These are phyloP conservation scores for Golubevia pallescens DNA, from an alignment of 1,284 basidiomycete genomes.

Conservation along the genomic window DNA sequence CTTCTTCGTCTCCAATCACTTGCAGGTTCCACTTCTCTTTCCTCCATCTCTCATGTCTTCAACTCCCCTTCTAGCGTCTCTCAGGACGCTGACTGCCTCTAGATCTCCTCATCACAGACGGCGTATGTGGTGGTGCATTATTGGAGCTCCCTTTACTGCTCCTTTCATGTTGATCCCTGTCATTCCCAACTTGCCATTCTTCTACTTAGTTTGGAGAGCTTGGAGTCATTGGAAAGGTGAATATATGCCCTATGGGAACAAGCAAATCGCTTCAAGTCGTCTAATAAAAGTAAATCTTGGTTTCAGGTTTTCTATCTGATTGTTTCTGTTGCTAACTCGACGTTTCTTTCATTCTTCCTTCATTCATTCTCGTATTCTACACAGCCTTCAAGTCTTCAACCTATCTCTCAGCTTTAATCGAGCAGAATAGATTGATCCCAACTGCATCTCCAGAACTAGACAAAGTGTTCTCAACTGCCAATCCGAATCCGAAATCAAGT, in stretches of 20 bases:
- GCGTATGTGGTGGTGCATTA: conserved; percentile 36
- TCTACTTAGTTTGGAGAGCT: conserved; percentile 59
- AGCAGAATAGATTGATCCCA: conserved; percentile 29
- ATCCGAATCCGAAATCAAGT: conserved; percentile 1
- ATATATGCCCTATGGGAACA: conserved; percentile 11
- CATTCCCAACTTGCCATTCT: conserved; percentile 57
- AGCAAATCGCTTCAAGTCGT: background rate
- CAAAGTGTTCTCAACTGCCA: conserved; percentile 8
- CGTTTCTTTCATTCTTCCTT: no score
- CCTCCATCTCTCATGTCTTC: conserved; percentile 30
- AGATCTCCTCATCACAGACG: conserved; percentile 46
- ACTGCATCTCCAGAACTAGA: conserved; percentile 39
- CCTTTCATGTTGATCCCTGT: conserved; percentile 57
- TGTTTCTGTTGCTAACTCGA: no score
- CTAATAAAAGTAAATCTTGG: conserved; percentile 1
- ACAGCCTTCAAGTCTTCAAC: conserved; percentile 46
- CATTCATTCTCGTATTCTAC: background rate
- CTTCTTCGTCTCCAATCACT: no score
- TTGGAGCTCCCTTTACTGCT: conserved; percentile 51
- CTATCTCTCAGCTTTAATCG: conserved; percentile 33
- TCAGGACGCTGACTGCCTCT: conserved; percentile 29
- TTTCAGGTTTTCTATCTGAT: no score
- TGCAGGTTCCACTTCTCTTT: conserved; percentile 42
- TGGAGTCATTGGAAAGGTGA: conserved; percentile 54
- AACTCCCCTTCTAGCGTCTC: conserved; percentile 24